phyloP scores from a whole-genome alignment of 345 rosid species.

The Citrus sp. region DNA sequence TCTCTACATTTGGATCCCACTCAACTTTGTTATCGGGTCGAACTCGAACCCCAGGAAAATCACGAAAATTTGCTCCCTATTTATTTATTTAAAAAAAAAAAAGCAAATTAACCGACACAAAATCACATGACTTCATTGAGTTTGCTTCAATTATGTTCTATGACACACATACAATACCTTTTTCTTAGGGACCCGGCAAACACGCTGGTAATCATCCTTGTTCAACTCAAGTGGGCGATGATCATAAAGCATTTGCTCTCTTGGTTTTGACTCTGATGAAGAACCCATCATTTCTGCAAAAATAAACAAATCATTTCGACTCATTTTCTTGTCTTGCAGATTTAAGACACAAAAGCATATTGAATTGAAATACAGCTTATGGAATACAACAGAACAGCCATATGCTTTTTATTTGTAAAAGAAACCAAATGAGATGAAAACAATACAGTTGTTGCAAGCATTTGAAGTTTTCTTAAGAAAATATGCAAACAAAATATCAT shows the following conservation, averaged over 20 bases:
- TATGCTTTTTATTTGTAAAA: neutral
- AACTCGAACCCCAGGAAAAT: slow-evolving; percentile 56
- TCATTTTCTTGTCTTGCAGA: neutral
- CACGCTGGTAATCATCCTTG: slow-evolving; percentile 45
- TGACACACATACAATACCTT: slow-evolving; percentile 30
- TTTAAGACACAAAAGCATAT: neutral
- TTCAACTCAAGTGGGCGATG: slow-evolving; percentile 46
- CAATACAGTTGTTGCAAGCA: no score
- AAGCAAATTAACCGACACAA: neutral
- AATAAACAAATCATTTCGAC: neutral
- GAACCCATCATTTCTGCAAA: slow-evolving; percentile 30
- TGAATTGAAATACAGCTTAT: neutral
- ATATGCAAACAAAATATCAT: no score
- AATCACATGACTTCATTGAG: neutral
- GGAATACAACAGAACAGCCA: neutral
- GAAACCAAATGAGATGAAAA: neutral
- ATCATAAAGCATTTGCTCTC: slow-evolving; percentile 29
- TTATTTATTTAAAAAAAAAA: neutral
- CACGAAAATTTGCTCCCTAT: slow-evolving; percentile 65
- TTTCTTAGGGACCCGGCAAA: slow-evolving; percentile 45
- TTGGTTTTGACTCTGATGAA: neutral
- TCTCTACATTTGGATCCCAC: slow-evolving; percentile 38
- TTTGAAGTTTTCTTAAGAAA: no score
- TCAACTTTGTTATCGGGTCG: slow-evolving; percentile 38
- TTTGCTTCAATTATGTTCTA: neutral